A percentile compares a stretch with the other conserved stretches of the same genome.
phyloP scores from a whole-genome alignment of 345 rosid genomes.

The Eucalyptus viminalis region DNA sequence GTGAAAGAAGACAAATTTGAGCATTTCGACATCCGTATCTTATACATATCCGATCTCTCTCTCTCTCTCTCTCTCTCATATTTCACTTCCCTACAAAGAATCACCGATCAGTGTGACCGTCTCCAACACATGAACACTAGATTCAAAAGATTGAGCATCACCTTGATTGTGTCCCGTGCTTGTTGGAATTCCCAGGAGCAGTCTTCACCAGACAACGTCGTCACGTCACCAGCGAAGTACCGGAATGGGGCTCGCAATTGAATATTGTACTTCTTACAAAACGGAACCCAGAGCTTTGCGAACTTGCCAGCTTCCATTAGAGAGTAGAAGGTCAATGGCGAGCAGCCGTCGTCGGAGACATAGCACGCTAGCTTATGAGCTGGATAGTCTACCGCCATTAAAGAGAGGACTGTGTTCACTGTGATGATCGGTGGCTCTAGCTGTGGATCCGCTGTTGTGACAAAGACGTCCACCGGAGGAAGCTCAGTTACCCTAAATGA shows the following conservation, averaged over 20 bases:
- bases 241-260: constrained; percentile 65
- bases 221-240: constrained; percentile 16
- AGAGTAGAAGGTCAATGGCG: constrained; percentile 43
- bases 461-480: constrained; percentile 51
- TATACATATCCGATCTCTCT: background rate
- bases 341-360: constrained; percentile 51
- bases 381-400: constrained; percentile 53
- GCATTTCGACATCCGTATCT: background rate
- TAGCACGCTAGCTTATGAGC: constrained; percentile 42
- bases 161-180: constrained; percentile 43
- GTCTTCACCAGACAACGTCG: background rate
- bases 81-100: background rate
- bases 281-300: constrained; percentile 71
- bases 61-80: background rate
- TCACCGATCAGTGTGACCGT: background rate
- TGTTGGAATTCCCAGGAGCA: constrained; percentile 22
- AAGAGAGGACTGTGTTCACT: constrained; percentile 34
- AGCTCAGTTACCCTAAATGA: constrained; percentile 22
- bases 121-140: background rate
- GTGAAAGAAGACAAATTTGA: background rate
- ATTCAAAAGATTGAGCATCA: background rate
- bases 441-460: constrained; percentile 34
- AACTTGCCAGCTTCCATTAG: constrained; percentile 49
- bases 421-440: constrained; percentile 39
- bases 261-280: constrained; percentile 40